A percentile compares a stretch with the other conserved stretches of the same genome.
Conservation (phyloP, 2,329 filamentous ascomycete species). For the Trichoderma lentiforme region DNA sequence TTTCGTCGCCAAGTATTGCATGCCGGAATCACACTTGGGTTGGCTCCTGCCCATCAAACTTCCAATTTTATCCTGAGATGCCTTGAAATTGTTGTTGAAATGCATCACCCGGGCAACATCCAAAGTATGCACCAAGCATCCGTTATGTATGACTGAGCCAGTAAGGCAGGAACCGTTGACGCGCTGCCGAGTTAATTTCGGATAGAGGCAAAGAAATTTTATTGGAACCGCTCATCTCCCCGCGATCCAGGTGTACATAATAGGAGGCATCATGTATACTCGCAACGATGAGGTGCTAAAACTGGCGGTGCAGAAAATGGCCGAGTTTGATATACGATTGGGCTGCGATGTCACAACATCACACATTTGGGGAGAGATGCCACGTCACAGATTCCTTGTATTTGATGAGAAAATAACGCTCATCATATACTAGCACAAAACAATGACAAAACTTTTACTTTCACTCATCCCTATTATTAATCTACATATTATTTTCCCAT, state of each 20-base stretch:
- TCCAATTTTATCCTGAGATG: neutral
- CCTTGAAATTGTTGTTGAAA: constrained; percentile 23
- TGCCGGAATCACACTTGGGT: neutral
- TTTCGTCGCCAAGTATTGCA: neutral
- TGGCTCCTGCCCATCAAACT: neutral
- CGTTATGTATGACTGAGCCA: neutral
- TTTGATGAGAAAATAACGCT: neutral
- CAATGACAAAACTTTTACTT: neutral
- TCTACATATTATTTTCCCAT: neutral
- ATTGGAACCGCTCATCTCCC: neutral
- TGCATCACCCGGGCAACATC: constrained; percentile 21
- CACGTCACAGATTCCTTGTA: neutral
- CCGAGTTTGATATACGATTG: neutral
- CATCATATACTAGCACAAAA: neutral
- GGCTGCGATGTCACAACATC: neutral
- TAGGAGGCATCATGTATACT: neutral
- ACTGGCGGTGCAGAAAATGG: neutral
- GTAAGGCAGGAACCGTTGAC: neutral
- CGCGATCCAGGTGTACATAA: neutral
- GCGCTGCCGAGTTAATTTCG: neutral
- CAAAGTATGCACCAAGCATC: neutral
- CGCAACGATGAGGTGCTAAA: neutral
- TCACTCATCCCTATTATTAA: neutral
- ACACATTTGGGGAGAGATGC: neutral
- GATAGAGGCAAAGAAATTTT: neutral